Conservation (phyloP, 2,329 filamentous ascomycete genomes). For the Fusarium drepaniforme region DNA sequence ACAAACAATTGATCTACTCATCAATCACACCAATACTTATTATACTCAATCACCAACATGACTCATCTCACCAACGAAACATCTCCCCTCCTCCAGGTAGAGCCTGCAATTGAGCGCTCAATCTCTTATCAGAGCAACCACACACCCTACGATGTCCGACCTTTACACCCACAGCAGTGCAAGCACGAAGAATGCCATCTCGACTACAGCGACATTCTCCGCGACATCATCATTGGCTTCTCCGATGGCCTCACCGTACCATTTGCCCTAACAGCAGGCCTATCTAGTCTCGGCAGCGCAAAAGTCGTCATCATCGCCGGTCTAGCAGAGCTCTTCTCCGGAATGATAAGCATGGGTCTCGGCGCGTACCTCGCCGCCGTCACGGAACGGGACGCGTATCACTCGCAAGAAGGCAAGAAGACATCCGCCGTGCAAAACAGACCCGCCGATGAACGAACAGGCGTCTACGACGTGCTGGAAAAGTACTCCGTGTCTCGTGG, state of each 20-base stretch:
- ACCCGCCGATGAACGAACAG: slow-evolving; percentile 59
- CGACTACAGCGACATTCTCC: slow-evolving; percentile 60
- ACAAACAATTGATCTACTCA: neutral
- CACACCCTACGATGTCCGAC: slow-evolving; percentile 25
- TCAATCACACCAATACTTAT: neutral
- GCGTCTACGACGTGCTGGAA: slow-evolving; percentile 63
- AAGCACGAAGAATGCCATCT: slow-evolving; percentile 44
- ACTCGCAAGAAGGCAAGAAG: slow-evolving; percentile 62
- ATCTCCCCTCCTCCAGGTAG: slow-evolving; percentile 48
- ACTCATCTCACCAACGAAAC: slow-evolving; percentile 44
- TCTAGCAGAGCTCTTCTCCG: slow-evolving; percentile 80
- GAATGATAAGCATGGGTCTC: slow-evolving; percentile 82
- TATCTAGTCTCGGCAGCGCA: slow-evolving; percentile 74
- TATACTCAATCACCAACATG: slow-evolving; percentile 32
- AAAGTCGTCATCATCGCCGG: slow-evolving; percentile 78
- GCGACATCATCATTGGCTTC: slow-evolving; percentile 80
- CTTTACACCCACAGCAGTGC: slow-evolving; percentile 39
- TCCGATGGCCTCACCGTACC: slow-evolving; percentile 85
- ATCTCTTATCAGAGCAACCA: slow-evolving; percentile 38
- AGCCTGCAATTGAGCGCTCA: slow-evolving; percentile 46
- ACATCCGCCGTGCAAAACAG: slow-evolving; percentile 55
- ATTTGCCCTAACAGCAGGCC: slow-evolving; percentile 81
- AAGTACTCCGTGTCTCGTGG: slow-evolving; percentile 61
- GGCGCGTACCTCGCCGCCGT: slow-evolving; percentile 78
- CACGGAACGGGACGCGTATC: slow-evolving; percentile 66